A percentile compares a stretch with the other conserved stretches of the same genome.
These are phyloP conservation scores for Ilex aquifolium DNA, from an alignment of 257 asterid species.

Conservation along the genomic window DNA sequence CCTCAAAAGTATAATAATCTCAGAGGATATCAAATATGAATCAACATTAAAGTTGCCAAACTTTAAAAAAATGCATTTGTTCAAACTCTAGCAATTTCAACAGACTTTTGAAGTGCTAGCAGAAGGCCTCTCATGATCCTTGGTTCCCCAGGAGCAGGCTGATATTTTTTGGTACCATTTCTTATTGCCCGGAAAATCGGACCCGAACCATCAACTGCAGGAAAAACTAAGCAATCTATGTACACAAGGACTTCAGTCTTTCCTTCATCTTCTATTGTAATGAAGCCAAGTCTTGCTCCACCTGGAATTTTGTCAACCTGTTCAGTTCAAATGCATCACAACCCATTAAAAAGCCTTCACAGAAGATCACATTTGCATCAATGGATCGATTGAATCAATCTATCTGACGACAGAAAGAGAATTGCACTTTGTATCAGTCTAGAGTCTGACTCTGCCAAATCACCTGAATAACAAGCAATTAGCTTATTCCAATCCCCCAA, in stretches of 20 bases:
- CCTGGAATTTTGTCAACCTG: slow-evolving; percentile 89
- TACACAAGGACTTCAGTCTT: slow-evolving; percentile 59
- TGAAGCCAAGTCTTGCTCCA: slow-evolving; percentile 92
- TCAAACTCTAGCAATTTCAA: slow-evolving; percentile 53
- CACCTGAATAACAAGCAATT: no score
- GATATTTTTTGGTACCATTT: slow-evolving; percentile 60
- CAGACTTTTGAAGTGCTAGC: slow-evolving; percentile 80
- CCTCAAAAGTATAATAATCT: no score
- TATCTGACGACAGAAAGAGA: background rate
- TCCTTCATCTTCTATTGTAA: slow-evolving; percentile 64
- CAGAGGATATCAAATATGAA: no score
- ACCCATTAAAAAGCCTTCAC: background rate
- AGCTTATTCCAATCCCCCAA: no score
- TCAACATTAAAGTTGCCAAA: no score
- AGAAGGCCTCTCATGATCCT: slow-evolving; percentile 88
- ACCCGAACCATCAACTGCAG: slow-evolving; percentile 41
- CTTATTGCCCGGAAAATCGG: slow-evolving; percentile 76
- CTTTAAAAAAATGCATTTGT: background rate
- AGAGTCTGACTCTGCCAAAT: background rate
- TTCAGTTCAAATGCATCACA: background rate
- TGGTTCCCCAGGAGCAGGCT: slow-evolving; percentile 77
- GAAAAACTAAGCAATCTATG: slow-evolving; percentile 78
- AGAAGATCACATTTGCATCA: background rate
- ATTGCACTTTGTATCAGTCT: background rate
- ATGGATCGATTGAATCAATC: background rate